These are phyloP conservation scores for Ramaria sp. DNA, from an alignment of 768 basidiomycete species.

Conservation along the genomic window DNA sequence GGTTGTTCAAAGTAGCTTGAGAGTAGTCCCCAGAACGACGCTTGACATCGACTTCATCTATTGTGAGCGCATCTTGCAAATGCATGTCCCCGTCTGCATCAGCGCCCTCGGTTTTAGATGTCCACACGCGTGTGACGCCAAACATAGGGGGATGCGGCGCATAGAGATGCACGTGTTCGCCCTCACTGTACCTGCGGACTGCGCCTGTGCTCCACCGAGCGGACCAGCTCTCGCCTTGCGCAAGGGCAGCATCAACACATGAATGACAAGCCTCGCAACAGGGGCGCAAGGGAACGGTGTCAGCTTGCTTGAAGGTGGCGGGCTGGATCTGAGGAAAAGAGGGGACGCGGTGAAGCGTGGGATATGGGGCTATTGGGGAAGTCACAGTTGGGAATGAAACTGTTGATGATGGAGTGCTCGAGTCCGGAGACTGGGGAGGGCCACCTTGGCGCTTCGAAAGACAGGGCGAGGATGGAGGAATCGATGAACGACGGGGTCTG, in stretches of 20 bases:
- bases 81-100: slow-evolving; percentile 3
- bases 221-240: slow-evolving; percentile 48
- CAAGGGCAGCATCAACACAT: slow-evolving; percentile 45
- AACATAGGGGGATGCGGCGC: slow-evolving; percentile 16
- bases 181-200: slow-evolving; percentile 37
- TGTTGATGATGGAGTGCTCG: neutral
- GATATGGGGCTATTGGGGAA: neutral
- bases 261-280: slow-evolving; percentile 59
- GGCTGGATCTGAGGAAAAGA: neutral
- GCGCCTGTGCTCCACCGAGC: slow-evolving; percentile 58
- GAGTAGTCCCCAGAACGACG: slow-evolving; percentile 19
- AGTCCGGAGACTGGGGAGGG: neutral
- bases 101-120: slow-evolving; percentile 8
- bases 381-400: slow-evolving; percentile 7
- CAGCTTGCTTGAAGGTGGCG: neutral
- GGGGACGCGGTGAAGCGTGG: neutral
- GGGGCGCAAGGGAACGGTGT: slow-evolving; percentile 56
- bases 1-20: neutral
- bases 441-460: slow-evolving; percentile 36
- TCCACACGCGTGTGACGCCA: slow-evolving; percentile 14
- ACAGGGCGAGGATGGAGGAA: slow-evolving; percentile 39
- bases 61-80: slow-evolving; percentile 31
- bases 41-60: slow-evolving; percentile 57
- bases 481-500: slow-evolving; percentile 27
- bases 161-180: slow-evolving; percentile 25